These are phyloP conservation scores for Fraxinus nigra DNA, from an alignment of 305 asterid genomes.

Conservation along the genomic window DNA sequence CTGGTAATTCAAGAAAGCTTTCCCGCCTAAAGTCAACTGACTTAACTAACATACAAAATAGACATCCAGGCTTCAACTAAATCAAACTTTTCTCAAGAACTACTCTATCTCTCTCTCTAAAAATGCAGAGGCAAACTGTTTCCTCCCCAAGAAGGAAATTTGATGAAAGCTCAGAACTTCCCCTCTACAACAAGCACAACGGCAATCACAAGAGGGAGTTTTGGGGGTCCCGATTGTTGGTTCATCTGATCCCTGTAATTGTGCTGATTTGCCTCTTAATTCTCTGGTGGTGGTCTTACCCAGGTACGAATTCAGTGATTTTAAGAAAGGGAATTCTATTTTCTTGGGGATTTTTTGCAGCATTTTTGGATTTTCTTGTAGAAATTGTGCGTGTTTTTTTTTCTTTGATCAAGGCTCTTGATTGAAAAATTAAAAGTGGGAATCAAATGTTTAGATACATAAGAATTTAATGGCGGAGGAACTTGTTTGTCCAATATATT, in stretches of 20 bases:
- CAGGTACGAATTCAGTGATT: constrained; percentile 29
- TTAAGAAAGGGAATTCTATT: background rate
- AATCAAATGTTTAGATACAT: background rate
- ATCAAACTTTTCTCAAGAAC: constrained; percentile 16
- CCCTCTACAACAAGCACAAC: constrained; percentile 20
- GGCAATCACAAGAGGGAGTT: constrained; percentile 16
- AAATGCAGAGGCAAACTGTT: constrained; percentile 28
- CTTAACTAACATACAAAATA: background rate
- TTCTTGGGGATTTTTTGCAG: background rate
- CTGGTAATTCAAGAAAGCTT: background rate
- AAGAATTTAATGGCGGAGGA: background rate
- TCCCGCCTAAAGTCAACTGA: constrained; percentile 9
- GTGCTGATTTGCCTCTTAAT: constrained; percentile 46
- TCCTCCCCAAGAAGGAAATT: constrained; percentile 18
- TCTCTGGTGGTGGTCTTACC: constrained; percentile 54
- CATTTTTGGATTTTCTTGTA: background rate
- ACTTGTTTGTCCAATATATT: background rate
- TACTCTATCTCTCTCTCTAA: background rate
- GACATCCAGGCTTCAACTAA: background rate
- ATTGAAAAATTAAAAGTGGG: background rate
- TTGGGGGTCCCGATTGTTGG: constrained; percentile 16
- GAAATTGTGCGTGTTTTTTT: background rate
- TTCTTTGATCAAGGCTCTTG: background rate
- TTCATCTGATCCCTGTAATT: constrained; percentile 44
- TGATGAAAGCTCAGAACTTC: constrained; percentile 29